Conservation (phyloP, 176 grass and related monocot species). For the Carex scoparia region DNA sequence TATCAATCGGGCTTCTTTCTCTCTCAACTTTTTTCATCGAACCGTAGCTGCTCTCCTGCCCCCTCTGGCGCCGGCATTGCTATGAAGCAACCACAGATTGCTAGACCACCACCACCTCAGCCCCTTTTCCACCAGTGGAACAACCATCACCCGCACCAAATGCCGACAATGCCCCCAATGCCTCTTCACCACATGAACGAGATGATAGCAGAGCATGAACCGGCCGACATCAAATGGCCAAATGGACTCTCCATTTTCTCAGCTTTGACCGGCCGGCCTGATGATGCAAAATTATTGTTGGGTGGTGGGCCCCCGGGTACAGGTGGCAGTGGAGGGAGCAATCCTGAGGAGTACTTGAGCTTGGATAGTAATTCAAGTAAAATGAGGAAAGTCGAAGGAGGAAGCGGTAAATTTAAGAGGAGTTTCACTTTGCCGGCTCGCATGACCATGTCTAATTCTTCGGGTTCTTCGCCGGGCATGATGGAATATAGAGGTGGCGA, state of each 20-base stretch:
- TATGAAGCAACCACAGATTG: conserved; percentile 50
- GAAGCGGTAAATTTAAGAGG: conserved; percentile 87
- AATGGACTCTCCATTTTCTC: conserved; percentile 96
- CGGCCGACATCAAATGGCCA: conserved; percentile 74
- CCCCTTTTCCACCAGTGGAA: conserved; percentile 34
- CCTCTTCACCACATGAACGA: conserved; percentile 58
- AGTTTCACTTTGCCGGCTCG: conserved; percentile 90
- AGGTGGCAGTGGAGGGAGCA: conserved; percentile 20
- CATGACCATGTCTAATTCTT: conserved; percentile 55
- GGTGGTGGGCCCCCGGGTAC: conserved; percentile 36
- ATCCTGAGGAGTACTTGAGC: conserved; percentile 77
- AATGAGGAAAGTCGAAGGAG: conserved; percentile 59
- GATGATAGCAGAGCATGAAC: conserved; percentile 35
- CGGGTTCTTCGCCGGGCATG: conserved; percentile 38
- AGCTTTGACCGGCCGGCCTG: conserved; percentile 68
- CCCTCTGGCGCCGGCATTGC: conserved; percentile 36
- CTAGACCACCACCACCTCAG: conserved; percentile 35
- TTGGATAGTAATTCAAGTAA: conserved; percentile 77
- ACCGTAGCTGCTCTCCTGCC: conserved; percentile 46
- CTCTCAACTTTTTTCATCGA: conserved; percentile 93
- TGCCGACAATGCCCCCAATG: conserved; percentile 31
- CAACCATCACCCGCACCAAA: conserved; percentile 51
- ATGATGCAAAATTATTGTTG: conserved; percentile 77
- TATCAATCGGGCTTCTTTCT: conserved; percentile 99
- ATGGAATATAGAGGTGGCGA: conserved; percentile 85